These are phyloP conservation scores for Mycena haematopus DNA, from an alignment of 768 basidiomycete genomes.

Conservation along the genomic window DNA sequence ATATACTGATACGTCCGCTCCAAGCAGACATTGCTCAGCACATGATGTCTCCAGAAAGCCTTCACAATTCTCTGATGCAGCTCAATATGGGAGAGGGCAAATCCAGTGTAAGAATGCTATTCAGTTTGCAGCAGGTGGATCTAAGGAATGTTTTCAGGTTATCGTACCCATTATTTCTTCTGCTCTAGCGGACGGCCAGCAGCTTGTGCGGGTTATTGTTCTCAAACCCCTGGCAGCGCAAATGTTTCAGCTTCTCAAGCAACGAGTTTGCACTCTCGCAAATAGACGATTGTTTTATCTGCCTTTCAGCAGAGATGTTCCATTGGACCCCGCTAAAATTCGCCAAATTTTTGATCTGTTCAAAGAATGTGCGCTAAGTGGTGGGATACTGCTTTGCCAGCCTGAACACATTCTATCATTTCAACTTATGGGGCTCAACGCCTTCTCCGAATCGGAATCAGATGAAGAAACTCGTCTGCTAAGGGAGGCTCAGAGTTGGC, in stretches of 20 bases:
- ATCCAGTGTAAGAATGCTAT: conserved; percentile 39
- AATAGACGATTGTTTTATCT: conserved; percentile 56
- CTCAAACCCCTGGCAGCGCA: conserved; percentile 53
- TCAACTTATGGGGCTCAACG: conserved; percentile 47
- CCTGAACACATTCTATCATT: conserved; percentile 63
- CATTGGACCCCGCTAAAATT: conserved; percentile 29
- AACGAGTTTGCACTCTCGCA: conserved; percentile 49
- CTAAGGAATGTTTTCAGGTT: conserved; percentile 26
- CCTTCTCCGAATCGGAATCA: neutral
- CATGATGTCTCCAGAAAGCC: conserved; percentile 45
- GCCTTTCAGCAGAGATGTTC: conserved; percentile 54
- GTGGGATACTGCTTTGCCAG: conserved; percentile 55
- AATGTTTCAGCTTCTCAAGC: conserved; percentile 56
- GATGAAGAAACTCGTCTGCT: conserved; percentile 23
- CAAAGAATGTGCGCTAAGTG: conserved; percentile 42
- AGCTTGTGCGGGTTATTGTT: conserved; percentile 55
- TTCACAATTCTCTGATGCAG: conserved; percentile 49
- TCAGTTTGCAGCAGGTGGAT: neutral
- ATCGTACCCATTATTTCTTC: conserved; percentile 55
- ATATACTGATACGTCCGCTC: conserved; percentile 49
- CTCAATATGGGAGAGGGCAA: conserved; percentile 70
- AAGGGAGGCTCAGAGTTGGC: conserved; percentile 37
- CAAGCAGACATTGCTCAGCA: conserved; percentile 36
- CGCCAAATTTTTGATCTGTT: conserved; percentile 40
- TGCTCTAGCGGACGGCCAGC: conserved; percentile 49